Base-by-base conservation (phyloP, 2,329 filamentous ascomycete genomes). In the Phaeosphaeriaceae sp. region DNA sequence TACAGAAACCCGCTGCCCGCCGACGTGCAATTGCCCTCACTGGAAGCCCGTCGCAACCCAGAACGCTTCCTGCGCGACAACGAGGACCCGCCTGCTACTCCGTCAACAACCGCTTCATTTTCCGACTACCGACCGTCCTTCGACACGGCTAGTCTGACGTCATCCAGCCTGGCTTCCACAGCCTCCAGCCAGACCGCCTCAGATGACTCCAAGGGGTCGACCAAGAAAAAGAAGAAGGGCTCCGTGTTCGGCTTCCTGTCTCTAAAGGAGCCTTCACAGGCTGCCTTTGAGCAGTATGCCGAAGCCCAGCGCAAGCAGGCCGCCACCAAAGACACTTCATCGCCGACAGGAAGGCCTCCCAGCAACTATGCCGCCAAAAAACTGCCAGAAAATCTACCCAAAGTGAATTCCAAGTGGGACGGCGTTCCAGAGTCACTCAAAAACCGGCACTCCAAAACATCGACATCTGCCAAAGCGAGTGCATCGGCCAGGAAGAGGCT, bases 381-480 rank as follows among this genome's bases (percentile, higher is more conserved):
- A 62, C 76, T 86, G 40, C 83, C 84, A 6, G 64, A 77, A 3
- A 74, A 73, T 54, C 82, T 85, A 1, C 83, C 83, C 21, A 84
- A 81, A 61, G 83, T 85, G 35, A 86, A 85, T 59, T 81, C 81
- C 26, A 85, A 83, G 70, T 85, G 83, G 83, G 80, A 85, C 63
- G 83, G 83, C 10, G 67, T 85, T 8, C 83, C 83, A 13, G 76
- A 81, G 22, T 60, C 68, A 1, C 63, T 77, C 46, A 82, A 79
- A 63, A 60, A 65, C 13, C 63, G 61, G 2, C 54, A 60, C 19
- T 67, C 66, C 8, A 51, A 43, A 46, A 22, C 43, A n/a, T 13
- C 35, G n/a, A 17, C 35, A 17, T 40, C 43, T 7, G 9, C 43
- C 23, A 49, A 47, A 30, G 54, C 63, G 28, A 60, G 56, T 42